Base-by-base conservation (phyloP, 2,329 filamentous ascomycete species). In the Calcarisporium arbuscula region DNA sequence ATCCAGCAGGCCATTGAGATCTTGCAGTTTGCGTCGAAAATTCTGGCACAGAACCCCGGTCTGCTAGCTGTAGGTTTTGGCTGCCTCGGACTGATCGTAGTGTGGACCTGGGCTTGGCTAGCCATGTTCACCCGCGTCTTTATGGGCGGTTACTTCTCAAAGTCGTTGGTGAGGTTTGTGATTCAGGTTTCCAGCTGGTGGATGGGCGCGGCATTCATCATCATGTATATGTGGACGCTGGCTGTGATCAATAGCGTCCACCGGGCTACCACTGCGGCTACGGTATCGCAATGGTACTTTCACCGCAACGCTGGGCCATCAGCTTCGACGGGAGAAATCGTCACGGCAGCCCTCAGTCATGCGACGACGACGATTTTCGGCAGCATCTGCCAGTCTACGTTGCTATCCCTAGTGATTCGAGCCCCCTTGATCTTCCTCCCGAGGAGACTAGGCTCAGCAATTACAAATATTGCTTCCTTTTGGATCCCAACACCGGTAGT, bases 271-370 rank as follows among this genome's bases (percentile, higher is more conserved):
- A 95, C 90, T 11, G 90, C 88, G 17, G 92, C 92, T 9, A 95
- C 90, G 1, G 90, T 96, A 17, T 94, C 87, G 26, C 92, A 98
- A 60, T 98, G 92, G 92, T 98, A 98, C 61, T 98, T 96, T 60
- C 90, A 96, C 60, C 86, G 92, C 43, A 84, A 94, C 49, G 79
- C 80, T 5, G 74, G 80, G 9, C 87, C 90, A 5, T 70, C 82
- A 8, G 80, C 88, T 3, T 80, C 85, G 1, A 89, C 87, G 2
- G 71, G 74, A 37, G 82, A 89, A 36, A 82, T 96, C 30, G 87
- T 96, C 18, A 70, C 77, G 41, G 90, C 89, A 6, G 90, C 89
- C 11, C 67, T 95, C 28, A 69, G 71, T 32, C 92, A 98, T 61
- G 82, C 89, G 4, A 68, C 77, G 11, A 89, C 86, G 12, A 90